A percentile compares a stretch with the other conserved stretches of the same genome.
Conservation (phyloP, 2,329 filamentous ascomycete genomes). For the Arthrobotrys entomopaga region DNA sequence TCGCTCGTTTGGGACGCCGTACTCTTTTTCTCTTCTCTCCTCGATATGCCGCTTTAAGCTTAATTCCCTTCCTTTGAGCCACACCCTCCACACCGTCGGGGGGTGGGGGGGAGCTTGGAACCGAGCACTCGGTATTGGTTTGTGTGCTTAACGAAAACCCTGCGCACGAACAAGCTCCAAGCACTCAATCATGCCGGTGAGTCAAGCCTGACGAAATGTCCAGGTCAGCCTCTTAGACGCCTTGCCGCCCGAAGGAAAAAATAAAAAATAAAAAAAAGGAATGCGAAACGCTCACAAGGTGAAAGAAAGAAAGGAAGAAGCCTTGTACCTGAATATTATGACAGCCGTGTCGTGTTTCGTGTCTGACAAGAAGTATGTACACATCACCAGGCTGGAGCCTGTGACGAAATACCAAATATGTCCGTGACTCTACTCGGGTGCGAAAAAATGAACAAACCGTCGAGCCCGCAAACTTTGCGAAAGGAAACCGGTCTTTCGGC, state of each 20-base stretch:
- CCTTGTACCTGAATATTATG: too few relatives aligned
- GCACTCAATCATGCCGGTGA: neutral
- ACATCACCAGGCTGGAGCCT: constrained; percentile 44
- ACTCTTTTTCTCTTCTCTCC: too few relatives aligned
- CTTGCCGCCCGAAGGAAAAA: constrained; percentile 24
- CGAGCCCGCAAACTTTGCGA: constrained; percentile 1
- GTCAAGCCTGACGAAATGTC: neutral
- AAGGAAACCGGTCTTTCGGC: constrained; percentile 3
- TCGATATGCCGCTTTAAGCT: constrained; percentile 35
- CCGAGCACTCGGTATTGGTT: constrained; percentile 1
- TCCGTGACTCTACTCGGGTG: too few relatives aligned
- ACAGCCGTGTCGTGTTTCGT: constrained; percentile 1
- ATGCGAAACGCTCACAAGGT: too few relatives aligned
- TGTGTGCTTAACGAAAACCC: neutral
- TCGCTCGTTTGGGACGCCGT: neutral
- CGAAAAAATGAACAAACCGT: too few relatives aligned
- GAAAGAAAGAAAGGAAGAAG: too few relatives aligned
- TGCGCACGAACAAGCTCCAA: constrained; percentile 2
- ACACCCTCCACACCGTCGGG: neutral
- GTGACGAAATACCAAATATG: constrained; percentile 4
- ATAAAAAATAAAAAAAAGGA: neutral
- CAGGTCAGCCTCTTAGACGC: constrained; percentile 43
- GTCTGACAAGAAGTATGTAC: neutral
- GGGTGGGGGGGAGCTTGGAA: constrained; percentile 17
- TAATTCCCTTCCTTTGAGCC: constrained; percentile 11